These are phyloP conservation scores for Starmera pachycereana DNA, from an alignment of 805 yeast species.

Conservation along the genomic window DNA sequence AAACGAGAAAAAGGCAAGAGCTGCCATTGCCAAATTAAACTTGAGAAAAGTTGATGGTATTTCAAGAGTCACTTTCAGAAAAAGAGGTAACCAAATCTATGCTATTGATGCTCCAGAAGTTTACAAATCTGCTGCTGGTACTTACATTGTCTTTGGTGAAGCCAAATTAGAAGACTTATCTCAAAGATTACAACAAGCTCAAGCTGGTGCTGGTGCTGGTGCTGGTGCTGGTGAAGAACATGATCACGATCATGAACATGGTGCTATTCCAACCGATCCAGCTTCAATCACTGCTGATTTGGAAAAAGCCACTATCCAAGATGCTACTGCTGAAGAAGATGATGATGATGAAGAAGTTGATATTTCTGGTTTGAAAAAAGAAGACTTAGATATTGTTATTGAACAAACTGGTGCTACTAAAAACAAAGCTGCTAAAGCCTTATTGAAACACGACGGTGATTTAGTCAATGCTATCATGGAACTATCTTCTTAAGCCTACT, in stretches of 20 bases:
- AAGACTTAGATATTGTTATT: conserved; percentile 76
- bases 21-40: conserved; percentile 75
- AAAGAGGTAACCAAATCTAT: conserved; percentile 81
- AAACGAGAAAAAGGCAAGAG: conserved; percentile 95
- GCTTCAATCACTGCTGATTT: conserved; percentile 77
- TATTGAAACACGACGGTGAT: conserved; percentile 83
- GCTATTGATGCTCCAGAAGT: conserved; percentile 94
- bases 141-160: conserved; percentile 96
- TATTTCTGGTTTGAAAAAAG: conserved; percentile 71
- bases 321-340: conserved; percentile 29
- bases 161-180: conserved; percentile 92
- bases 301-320: conserved; percentile 51
- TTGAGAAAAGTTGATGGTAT: conserved; percentile 88
- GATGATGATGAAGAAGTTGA: conserved; percentile 72
- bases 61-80: conserved; percentile 91
- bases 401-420: conserved; percentile 88
- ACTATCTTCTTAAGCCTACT: conserved; percentile 26
- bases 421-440: conserved; percentile 85
- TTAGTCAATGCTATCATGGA: conserved; percentile 95
- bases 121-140: conserved; percentile 85
- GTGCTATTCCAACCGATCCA: conserved; percentile 52
- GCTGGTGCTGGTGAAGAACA: no score
- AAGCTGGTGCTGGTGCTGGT: conserved; percentile 50
- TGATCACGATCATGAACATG: conserved; percentile 41
- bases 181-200: conserved; percentile 79